A percentile compares a stretch with the other conserved stretches of the same genome.
phyloP scores from a whole-genome alignment of 2,329 filamentous ascomycete species.

The Botrytis aclada region DNA sequence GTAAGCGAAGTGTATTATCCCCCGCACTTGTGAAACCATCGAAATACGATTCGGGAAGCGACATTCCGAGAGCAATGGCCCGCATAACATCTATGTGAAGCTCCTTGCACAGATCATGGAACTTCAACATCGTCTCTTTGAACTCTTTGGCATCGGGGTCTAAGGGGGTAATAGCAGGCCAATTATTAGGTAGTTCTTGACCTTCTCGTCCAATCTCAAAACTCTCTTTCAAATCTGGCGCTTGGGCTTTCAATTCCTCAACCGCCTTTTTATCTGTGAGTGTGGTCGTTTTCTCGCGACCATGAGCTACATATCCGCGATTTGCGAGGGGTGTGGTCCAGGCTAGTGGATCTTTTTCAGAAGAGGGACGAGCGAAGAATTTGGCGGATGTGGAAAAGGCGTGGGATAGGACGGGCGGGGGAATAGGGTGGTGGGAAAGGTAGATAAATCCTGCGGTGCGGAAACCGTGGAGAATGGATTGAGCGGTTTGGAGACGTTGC shows the following conservation, averaged over 20 bases:
- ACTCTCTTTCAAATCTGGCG: conserved; percentile 64
- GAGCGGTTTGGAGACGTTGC: conserved; percentile 62
- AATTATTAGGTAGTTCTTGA: conserved; percentile 68
- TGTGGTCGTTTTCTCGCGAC: conserved; percentile 32
- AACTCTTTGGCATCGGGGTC: conserved; percentile 57
- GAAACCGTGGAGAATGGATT: conserved; percentile 74
- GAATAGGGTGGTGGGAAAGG: conserved; percentile 74
- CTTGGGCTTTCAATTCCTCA: conserved; percentile 52
- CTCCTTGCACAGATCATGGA: conserved; percentile 70
- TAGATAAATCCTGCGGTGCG: conserved; percentile 88
- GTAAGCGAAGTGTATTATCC: conserved; percentile 57
- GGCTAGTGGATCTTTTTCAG: conserved; percentile 61
- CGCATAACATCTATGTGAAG: conserved; percentile 79
- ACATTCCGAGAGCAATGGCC: conserved; percentile 80
- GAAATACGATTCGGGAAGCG: conserved; percentile 68
- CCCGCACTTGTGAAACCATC: conserved; percentile 68
- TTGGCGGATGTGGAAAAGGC: conserved; percentile 65
- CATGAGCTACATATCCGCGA: conserved; percentile 63
- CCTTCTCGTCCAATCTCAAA: conserved; percentile 62
- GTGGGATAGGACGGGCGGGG: conserved; percentile 53
- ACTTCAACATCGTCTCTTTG: conserved; percentile 68
- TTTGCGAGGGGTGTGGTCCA: conserved; percentile 74
- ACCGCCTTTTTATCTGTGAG: conserved; percentile 28
- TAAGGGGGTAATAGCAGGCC: conserved; percentile 55
- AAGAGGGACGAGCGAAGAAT: conserved; percentile 62